Evolutionary conservation across 1,284 basidiomycete genomes (phyloP), one percentile per base, ranked within the genome.

Genomic region (Earliella scabrosa): DNA sequence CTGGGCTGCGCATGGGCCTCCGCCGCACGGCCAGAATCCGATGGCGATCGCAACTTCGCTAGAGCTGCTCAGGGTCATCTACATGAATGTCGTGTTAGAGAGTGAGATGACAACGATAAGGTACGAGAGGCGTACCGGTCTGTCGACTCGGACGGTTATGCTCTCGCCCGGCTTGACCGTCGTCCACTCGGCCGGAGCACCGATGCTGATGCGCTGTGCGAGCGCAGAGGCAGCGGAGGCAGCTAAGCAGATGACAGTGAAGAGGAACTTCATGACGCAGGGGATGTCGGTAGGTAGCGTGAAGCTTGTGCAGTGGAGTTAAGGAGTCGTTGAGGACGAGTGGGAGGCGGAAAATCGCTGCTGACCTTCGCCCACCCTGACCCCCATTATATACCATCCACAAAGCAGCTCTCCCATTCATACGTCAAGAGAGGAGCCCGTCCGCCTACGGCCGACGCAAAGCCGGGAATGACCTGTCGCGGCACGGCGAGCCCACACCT

Each of bases 71-170:
- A 24, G 39, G 4, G 14, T 38, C 16, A 38, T 20, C 46, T 48
- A 35, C 5, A 14, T 9, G 23, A 18, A 41, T 13, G 16, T 41
- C n/a, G n/a, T n/a, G n/a, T n/a, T n/a, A n/a, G n/a, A n/a, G n/a
- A n/a, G n/a, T n/a, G n/a, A n/a, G n/a, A n/a, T n/a, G n/a, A n/a
- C n/a, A n/a, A n/a, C n/a, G n/a, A n/a, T n/a, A n/a, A n/a, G n/a
- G n/a, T n/a, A n/a, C n/a, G n/a, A n/a, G n/a, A n/a, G n/a, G n/a
- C 78, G 44, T 62, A 85, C 82, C 2, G 76, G 74, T 50, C 73
- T 69, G 51, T 76, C 73, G 45, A 84, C 64, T 54, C 79, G 72
- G 6, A 84, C 74, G 27, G 66, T 72, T 45, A 82, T 50, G 27
- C 63, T 65, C 6, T 68, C 63, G 6, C 79, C 79, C 18, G 76